phyloP scores from a whole-genome alignment of 2,329 filamentous ascomycete genomes.

The Cordyceps pruinosa region DNA sequence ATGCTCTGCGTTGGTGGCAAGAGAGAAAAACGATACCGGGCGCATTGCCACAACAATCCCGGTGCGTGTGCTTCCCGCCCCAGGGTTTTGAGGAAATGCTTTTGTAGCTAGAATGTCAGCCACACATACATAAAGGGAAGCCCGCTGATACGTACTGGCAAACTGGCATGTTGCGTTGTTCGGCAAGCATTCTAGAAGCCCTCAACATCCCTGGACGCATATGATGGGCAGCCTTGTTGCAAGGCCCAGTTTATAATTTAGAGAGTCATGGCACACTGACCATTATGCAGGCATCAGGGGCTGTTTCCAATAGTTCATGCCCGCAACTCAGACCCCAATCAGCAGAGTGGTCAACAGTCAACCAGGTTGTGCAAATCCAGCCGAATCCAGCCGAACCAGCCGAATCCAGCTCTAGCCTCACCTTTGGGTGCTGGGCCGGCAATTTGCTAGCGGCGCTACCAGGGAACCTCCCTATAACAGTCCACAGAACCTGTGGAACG shows the following conservation, averaged over 20 bases:
- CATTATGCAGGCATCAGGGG: slow-evolving; percentile 8
- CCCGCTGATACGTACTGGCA: neutral
- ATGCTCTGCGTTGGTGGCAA: too few species aligned
- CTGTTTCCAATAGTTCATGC: slow-evolving; percentile 10
- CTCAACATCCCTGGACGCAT: neutral
- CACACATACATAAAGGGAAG: too few species aligned
- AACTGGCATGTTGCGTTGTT: neutral
- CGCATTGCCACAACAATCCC: too few species aligned
- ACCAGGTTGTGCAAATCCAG: neutral
- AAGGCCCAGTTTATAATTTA: neutral
- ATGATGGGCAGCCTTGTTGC: neutral
- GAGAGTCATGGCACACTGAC: neutral
- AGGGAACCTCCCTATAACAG: neutral
- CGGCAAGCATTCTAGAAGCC: slow-evolving; percentile 8
- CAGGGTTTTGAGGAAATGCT: too few species aligned
- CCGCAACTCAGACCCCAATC: neutral
- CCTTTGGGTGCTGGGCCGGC: neutral
- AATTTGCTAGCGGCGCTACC: slow-evolving; percentile 4
- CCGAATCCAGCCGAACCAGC: neutral
- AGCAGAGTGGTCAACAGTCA: neutral
- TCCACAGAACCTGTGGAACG: neutral
- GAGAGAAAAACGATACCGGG: too few species aligned
- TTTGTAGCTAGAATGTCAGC: too few species aligned
- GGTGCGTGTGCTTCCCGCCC: too few species aligned
- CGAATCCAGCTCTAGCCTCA: slow-evolving; percentile 3